Evolutionary conservation across 106 monocot genomes (phyloP).

Genomic region (Dendrobium officinale): DNA sequence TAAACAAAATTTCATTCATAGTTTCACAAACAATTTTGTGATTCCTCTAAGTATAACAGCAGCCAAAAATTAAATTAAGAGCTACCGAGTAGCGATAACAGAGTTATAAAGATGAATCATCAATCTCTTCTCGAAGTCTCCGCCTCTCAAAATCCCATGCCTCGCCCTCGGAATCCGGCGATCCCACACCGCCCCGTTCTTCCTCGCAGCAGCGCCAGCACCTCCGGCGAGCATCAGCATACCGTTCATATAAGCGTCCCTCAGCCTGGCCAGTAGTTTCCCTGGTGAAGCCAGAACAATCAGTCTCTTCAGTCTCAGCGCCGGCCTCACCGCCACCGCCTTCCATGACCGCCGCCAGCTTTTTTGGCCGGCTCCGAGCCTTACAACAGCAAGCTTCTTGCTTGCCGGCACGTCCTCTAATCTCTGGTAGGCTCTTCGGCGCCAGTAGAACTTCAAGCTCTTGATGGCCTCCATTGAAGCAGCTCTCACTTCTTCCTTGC

Average conservation of each 20-base stretch:
- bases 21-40: background rate
- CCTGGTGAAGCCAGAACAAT: background rate
- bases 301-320: background rate
- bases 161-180: constrained; percentile 23
- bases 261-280: constrained; percentile 9
- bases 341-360: constrained; percentile 1
- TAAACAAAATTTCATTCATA: background rate
- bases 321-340: background rate
- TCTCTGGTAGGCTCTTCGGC: constrained; percentile 8
- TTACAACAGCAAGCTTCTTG: background rate
- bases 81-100: constrained; percentile 3
- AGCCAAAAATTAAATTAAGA: background rate
- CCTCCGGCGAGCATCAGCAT: constrained; percentile 28
- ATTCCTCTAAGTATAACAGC: background rate
- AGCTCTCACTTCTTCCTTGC: background rate
- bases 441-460: constrained; percentile 27
- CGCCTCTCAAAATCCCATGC: background rate
- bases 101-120: constrained; percentile 19
- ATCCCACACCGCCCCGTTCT: constrained; percentile 11
- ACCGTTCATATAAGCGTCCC: constrained; percentile 20
- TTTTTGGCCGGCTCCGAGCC: constrained; percentile 12
- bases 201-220: background rate
- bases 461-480: background rate
- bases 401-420: background rate
- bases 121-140: constrained; percentile 20